A percentile compares a stretch with the other conserved stretches of the same genome.
Conservation (phyloP, 257 asterid species). For the Rauvolfia tetraphylla region DNA sequence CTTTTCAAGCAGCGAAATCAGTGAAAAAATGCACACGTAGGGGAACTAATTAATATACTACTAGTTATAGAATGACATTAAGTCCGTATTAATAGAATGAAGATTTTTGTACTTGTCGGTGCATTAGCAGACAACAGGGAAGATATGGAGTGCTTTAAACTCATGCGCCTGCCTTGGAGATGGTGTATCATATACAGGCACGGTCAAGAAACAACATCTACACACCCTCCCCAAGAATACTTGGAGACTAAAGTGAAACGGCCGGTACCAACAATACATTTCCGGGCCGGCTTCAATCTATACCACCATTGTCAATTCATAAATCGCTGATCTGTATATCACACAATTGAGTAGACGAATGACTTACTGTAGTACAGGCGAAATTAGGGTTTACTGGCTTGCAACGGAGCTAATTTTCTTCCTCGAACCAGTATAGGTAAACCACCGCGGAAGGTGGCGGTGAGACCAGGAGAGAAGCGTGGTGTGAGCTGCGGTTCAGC, state of each 20-base stretch:
- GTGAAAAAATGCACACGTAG: neutral
- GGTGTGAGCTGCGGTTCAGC: slow-evolving; percentile 25
- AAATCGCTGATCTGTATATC: neutral
- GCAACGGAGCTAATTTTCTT: slow-evolving; percentile 3
- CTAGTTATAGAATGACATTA: neutral
- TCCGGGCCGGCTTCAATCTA: neutral
- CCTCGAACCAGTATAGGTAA: slow-evolving; percentile 36
- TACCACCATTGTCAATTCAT: neutral
- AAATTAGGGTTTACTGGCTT: neutral
- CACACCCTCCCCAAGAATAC: neutral
- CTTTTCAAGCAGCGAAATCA: neutral
- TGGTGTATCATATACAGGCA: neutral
- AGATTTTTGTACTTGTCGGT: neutral
- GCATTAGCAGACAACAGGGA: neutral
- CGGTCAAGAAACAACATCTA: neutral
- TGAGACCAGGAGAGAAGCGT: slow-evolving; percentile 70
- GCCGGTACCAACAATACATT: neutral
- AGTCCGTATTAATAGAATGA: neutral
- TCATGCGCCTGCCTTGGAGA: neutral
- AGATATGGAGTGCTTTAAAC: neutral
- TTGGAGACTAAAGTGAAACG: neutral
- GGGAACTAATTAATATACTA: neutral
- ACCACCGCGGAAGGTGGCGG: slow-evolving; percentile 65
- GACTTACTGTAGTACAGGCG: neutral
- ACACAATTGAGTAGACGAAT: neutral